Evolutionary conservation across 2,329 filamentous ascomycete genomes (phyloP), one percentile per base, ranked within the genome.

Genomic region (Sporothrix luriei): DNA sequence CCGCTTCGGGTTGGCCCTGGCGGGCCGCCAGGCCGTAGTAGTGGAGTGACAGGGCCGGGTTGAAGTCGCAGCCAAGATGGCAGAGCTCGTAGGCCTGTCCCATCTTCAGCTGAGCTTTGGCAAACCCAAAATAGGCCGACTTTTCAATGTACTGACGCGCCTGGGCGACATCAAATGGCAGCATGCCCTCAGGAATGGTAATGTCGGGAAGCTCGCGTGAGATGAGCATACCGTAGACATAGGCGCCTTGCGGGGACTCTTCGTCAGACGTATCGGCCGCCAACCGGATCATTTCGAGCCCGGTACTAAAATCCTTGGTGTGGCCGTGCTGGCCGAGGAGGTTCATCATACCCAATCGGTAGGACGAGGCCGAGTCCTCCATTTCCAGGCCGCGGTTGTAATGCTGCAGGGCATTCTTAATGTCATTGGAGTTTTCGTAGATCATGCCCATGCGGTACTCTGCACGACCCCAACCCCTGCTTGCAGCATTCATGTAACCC

Each of bases 371-470:
- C 19, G 95, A 97, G 80, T 99, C 95, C 29, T 90, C 89, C 74
- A 90, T 83, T 65, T 88, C 86, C 65, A 95, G 89, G 65, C 95
- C 95, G 62, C 87, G 86, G 73, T 93, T 88, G 80, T 98, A 99
- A 79, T 98, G 94, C 76, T 90, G 89, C 76, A 97, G 89, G 6
- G 95, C 95, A 78, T 97, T 97, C 72, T 90, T 86, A 71, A 93
- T 90, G 76, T 99, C 94, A 77, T 97, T 97, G 4, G 93, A 94
- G 78, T 91, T 93, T 80, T 99, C 95, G 78, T 94, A 98, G 70
- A 97, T 91, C 94, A 98, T 99, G 72, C 95, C 95, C 81, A 99
- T 97, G 61, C 95, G 89, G 79, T 99, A 99, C 79, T 98, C 93
- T 24, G 95, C 94, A 75, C 95, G 86, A 26, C 90, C 88, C 80